These are phyloP conservation scores for Kurtzmaniella natalensis DNA, from an alignment of 1,139 yeast species.

Conservation along the genomic window DNA sequence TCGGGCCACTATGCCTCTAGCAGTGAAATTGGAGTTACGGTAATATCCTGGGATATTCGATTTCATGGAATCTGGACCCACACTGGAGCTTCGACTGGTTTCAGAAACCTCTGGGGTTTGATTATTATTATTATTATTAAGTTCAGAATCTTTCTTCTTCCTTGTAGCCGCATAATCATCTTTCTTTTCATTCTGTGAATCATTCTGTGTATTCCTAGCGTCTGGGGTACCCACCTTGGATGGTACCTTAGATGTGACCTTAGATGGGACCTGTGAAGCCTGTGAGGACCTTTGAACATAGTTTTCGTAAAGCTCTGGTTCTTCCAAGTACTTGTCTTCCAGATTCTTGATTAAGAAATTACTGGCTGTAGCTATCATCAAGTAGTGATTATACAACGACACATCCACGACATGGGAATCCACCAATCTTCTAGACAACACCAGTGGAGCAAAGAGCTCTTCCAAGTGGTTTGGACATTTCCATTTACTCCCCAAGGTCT, in stretches of 20 bases:
- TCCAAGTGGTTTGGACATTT: conserved; percentile 88
- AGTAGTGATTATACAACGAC: conserved; percentile 31
- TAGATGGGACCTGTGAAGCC: too few species aligned
- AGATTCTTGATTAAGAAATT: conserved; percentile 65
- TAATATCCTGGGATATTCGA: conserved; percentile 40
- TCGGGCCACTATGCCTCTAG: conserved; percentile 43
- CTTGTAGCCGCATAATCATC: too few species aligned
- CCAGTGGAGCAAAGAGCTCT: conserved; percentile 37
- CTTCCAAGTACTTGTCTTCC: too few species aligned
- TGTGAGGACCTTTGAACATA: too few species aligned
- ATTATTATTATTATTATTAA: too few species aligned
- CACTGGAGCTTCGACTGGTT: conserved; percentile 5
- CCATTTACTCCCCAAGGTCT: conserved; percentile 82
- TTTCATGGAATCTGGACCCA: conserved; percentile 23
- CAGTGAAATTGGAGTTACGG: conserved; percentile 29
- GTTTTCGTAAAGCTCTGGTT: too few species aligned
- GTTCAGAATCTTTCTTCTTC: too few species aligned
- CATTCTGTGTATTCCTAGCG: too few species aligned
- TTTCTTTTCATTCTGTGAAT: too few species aligned
- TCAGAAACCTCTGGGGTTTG: not conserved
- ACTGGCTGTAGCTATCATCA: conserved; percentile 38
- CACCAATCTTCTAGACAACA: conserved; percentile 44
- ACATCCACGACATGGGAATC: conserved; percentile 54
- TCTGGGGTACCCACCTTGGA: too few species aligned
- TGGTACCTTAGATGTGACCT: too few species aligned